Evolutionary conservation across 2,329 filamentous ascomycete genomes (phyloP), one percentile per base, ranked within the genome.

Genomic region (Ascochyta fabae): DNA sequence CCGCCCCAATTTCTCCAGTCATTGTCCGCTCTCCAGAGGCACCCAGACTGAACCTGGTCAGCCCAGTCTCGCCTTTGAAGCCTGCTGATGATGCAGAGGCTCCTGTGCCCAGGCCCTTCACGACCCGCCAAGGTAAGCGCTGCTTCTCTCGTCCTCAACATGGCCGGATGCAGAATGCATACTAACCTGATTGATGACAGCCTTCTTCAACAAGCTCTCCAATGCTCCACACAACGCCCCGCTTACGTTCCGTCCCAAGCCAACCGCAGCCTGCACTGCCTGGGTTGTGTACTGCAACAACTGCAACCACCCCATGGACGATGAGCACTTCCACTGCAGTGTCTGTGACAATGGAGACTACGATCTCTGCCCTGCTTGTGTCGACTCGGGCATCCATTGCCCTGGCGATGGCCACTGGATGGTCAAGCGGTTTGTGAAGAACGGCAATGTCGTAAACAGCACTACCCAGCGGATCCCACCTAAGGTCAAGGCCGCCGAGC

Each of bases 251-350:
- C 78, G 77, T 41, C 73, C 75, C 44, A 78, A 78, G 60, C 71
- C 74, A 49, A 65, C 66, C n/a, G 42, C 62, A 31, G 58, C 67
- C n/a, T 70, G 72, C 53, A 79, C 84, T 42, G 61, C 69, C 7
- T 96, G 93, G 77, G 90, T 90, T 12, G 92, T 99, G 40, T 96
- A 91, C 81, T 99, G 95, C 85, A 98, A 99, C 79, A 84, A 86
- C 73, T 99, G 95, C 77, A 89, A 92, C 64, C 82, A 81, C 58
- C 85, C 87, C 38, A 92, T 97, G 68, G 85, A 88, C 26, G 87
- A 92, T 66, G 85, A 87, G 47, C 94, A 99, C 77, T 99, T 91
- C 77, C 95, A 99, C 79, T 99, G 96, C 81, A 90, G 90, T 63
- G 91, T 90, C 54, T 99, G 95, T 73, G 92, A 98, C 62, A 86